Percentiles rank a stretch among this genome's conserved stretches.
phyloP scores from a whole-genome alignment of 495 filamentous ascomycete genomes.

The Penicillium bovifimosum region DNA sequence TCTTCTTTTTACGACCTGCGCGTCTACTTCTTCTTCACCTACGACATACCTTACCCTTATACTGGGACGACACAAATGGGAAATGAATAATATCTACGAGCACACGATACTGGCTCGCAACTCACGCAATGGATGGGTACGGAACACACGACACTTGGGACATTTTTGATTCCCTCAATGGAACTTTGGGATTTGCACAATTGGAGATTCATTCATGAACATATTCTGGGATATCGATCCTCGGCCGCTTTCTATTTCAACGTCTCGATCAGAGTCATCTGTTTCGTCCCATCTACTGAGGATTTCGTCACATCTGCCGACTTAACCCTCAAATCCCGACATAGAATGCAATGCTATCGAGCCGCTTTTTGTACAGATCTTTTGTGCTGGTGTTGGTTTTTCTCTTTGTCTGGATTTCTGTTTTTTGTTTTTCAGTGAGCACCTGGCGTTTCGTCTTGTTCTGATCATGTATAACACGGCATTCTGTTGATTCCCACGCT shows the following conservation, averaged over 20 bases:
- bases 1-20: slow-evolving; percentile 9
- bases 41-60: slow-evolving; percentile 19
- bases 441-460: background rate
- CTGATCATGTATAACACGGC: slow-evolving; percentile 4
- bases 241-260: slow-evolving; percentile 3
- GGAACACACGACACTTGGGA: slow-evolving; percentile 15
- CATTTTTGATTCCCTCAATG: slow-evolving; percentile 4
- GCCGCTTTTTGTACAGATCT: slow-evolving; percentile 1
- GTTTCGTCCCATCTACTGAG: background rate
- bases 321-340: background rate
- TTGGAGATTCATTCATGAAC: slow-evolving; percentile 12
- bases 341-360: slow-evolving; percentile 1
- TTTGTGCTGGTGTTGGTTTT: background rate
- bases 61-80: slow-evolving; percentile 27
- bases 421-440: background rate
- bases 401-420: background rate
- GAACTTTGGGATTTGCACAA: slow-evolving; percentile 19
- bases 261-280: background rate
- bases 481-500: background rate
- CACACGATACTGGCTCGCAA: slow-evolving; percentile 11
- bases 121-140: slow-evolving; percentile 10
- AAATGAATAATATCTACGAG: slow-evolving; percentile 32
- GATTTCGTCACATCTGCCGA: background rate
- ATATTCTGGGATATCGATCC: slow-evolving; percentile 19
- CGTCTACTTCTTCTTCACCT: slow-evolving; percentile 7